Evolutionary conservation across 2,329 filamentous ascomycete species (phyloP), one percentile per base, ranked within the genome.

Genomic region (Dothideomycetes sp.): DNA sequence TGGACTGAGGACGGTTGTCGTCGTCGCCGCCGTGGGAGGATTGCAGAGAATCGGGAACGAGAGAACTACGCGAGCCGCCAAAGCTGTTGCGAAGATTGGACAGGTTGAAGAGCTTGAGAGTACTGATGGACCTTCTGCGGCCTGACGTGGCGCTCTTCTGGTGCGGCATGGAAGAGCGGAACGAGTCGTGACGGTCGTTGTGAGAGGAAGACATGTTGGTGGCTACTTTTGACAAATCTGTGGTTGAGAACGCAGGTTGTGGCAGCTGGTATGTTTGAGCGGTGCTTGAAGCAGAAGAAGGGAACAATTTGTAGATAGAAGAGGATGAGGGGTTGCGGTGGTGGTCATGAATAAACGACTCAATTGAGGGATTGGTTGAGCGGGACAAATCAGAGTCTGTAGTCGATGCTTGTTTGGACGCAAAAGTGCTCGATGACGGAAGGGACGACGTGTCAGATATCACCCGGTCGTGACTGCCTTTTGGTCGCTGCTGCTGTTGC

Each of bases 21-120:
- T 43, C 40, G 4, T 23, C 30, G 28, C 34, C 27, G 32, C 33
- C 25, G 16, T 34, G 32, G 37, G 42, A 30, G 44, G 23, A 41
- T n/a, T 19, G 41, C 46, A 34, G 35, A 41, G 43, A 36, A 24
- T 45, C 45, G 12, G 46, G 49, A 41, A 34, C 48, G 30, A 58
- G 48, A 10, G 55, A 57, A 4, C 54, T 54, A 36, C 57, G 53
- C 4, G 57, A 58, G 49, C 51, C 56, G 50, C 46, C 55, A 53
- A 60, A 60, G 23, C 55, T 57, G 28, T 54, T 54, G 40, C 57
- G 55, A 33, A 61, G 52, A 33, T 45, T 54, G 36, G 45, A 51
- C 12, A 61, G 47, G 23, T 51, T 54, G 41, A 59, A 51, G 15
- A 61, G 51, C 43, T 53, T 54, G 36, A 54, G 53, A 33, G 57